These are phyloP conservation scores for Ceratocystis harringtonii DNA, from an alignment of 2,329 filamentous ascomycete genomes.

Conservation along the genomic window DNA sequence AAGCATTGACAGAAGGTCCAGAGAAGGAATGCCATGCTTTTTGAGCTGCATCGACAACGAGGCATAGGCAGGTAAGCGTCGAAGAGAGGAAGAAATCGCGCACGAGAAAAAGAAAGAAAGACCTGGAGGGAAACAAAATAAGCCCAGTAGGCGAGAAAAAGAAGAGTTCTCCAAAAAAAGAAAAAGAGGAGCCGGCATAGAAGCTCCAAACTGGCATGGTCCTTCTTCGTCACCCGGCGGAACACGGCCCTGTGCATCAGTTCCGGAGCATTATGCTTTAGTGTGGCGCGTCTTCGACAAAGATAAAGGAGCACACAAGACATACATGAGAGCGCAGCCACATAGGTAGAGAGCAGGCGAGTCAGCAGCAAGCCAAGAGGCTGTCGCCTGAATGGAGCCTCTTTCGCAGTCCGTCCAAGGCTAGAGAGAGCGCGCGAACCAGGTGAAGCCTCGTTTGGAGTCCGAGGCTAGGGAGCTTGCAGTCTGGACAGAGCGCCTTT, in stretches of 20 bases:
- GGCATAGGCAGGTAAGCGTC: neutral
- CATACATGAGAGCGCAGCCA: neutral
- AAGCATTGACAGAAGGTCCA: conserved; percentile 13
- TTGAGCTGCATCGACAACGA: neutral
- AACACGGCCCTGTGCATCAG: conserved; percentile 1
- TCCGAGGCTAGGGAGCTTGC: too few relatives aligned
- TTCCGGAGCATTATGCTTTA: neutral
- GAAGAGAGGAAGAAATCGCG: neutral
- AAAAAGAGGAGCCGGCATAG: neutral
- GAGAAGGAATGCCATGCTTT: neutral
- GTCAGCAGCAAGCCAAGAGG: too few relatives aligned
- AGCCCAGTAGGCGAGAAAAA: neutral
- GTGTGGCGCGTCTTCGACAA: neutral
- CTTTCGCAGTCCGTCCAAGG: too few relatives aligned
- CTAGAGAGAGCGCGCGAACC: too few relatives aligned
- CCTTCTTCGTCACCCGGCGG: neutral
- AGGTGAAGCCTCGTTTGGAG: too few relatives aligned
- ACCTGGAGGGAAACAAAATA: too few relatives aligned
- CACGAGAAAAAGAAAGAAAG: neutral
- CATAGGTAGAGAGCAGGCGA: too few relatives aligned
- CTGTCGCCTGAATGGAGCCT: too few relatives aligned
- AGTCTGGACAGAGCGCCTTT: too few relatives aligned
- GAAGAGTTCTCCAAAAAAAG: neutral
- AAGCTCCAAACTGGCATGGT: neutral
- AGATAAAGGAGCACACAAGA: neutral